These are phyloP conservation scores for Yamadazyma dendronema DNA, from an alignment of 1,139 yeast genomes.

Conservation along the genomic window DNA sequence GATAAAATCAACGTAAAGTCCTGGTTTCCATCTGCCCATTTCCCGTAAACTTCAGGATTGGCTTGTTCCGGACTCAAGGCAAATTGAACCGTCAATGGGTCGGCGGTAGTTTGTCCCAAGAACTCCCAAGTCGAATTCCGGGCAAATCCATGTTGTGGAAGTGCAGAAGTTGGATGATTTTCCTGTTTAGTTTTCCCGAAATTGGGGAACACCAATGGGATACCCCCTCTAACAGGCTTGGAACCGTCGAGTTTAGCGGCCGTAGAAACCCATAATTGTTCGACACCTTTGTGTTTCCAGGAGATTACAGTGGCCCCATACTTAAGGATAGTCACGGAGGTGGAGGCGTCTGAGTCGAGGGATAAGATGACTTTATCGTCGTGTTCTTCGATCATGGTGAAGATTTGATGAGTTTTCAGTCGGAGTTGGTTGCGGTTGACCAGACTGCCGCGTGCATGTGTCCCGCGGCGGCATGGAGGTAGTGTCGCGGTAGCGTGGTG, in stretches of 20 bases:
- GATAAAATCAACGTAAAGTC: constrained; percentile 80
- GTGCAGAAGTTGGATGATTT: constrained; percentile 36
- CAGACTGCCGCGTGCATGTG: no score
- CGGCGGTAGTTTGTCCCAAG: constrained; percentile 68
- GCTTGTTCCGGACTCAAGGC: constrained; percentile 86
- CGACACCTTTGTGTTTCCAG: constrained; percentile 68
- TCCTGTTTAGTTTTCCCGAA: constrained; percentile 67
- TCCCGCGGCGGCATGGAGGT: no score
- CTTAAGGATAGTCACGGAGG: constrained; percentile 66
- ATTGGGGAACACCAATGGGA: constrained; percentile 92
- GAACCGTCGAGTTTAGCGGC: constrained; percentile 87
- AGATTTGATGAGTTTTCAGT: neutral
- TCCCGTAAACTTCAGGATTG: constrained; percentile 56
- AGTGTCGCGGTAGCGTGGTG: neutral
- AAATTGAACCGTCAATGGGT: constrained; percentile 73
- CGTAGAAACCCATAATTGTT: constrained; percentile 62
- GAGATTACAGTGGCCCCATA: constrained; percentile 88
- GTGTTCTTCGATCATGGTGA: constrained; percentile 49
- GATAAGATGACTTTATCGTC: constrained; percentile 62
- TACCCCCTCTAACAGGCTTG: constrained; percentile 95
- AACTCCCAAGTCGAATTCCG: constrained; percentile 89
- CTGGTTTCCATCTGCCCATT: constrained; percentile 48
- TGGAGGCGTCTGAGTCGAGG: constrained; percentile 50
- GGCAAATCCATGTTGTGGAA: constrained; percentile 97
- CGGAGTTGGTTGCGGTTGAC: no score